Evolutionary conservation across 1,284 basidiomycete species (phyloP), one percentile per base, ranked within the genome.

Genomic region (Athelia sp.): DNA sequence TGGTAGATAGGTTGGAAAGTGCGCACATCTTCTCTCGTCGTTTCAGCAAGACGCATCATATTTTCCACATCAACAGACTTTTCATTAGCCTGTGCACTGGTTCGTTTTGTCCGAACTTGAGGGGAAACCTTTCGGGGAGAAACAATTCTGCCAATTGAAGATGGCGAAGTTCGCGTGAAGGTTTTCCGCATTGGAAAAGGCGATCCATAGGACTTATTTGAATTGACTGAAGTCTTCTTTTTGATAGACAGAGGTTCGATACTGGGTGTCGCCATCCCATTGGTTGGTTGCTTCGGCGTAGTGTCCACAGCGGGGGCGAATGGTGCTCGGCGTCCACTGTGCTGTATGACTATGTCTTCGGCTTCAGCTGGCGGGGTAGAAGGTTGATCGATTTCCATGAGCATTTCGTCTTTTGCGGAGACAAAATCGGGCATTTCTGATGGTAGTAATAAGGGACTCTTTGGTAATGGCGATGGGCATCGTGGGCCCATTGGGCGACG

Each of bases 231-330:
- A 3, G 75, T 69, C 65, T 88, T 90, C 71, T 91, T 90, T 72
- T 84, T 88, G 61, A 91, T 90, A 1, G 82, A 84, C 49, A 91
- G 69, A 9, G 88, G 88, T 58, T 87, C 86, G 23, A 88, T 68
- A 21, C 60, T 65, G 14, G 69, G 56, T 43, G 64, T 54, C 45
- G 63, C 52, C 17, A 59, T 48, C 24, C 62, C 58, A 23, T 61
- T 59, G 42, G 57, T 56, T 19, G 60, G 49, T 24, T 67, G 61
- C 57, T 71, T 81, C 6, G 79, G 78, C 0, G 75, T 79, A 24
- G 63, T 66, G 58, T 77, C 78, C 43, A 62, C 69, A 17, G 69
- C 70, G 3, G 74, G 73, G 46, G 74, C 73, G 56, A 86, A 81
- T 10, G 82, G 73, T 59, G 82, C 82, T 36, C 84, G 79, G 62